Percentiles rank a stretch among this genome's conserved stretches.
Evolutionary conservation across 2,329 filamentous ascomycete species (phyloP).

Genomic region (Penicillium sp.): DNA sequence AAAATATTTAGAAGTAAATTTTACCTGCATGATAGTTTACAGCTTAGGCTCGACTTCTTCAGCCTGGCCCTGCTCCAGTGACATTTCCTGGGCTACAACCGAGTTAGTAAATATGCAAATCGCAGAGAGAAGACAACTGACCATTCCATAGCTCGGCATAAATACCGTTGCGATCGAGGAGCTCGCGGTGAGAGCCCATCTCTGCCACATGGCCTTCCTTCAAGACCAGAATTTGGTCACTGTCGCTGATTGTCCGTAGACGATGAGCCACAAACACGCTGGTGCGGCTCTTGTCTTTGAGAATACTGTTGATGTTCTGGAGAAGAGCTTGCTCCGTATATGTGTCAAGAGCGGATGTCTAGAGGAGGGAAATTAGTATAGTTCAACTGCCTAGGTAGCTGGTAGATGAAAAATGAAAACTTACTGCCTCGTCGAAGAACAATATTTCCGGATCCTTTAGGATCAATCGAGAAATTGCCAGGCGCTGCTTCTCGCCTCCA

Average conservation of each 20-base stretch:
- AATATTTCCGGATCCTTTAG: conserved; percentile 86
- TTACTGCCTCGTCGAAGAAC: conserved; percentile 87
- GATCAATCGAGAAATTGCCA: conserved; percentile 79
- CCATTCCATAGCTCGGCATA: conserved; percentile 91
- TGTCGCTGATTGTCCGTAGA: conserved; percentile 88
- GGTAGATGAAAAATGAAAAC: conserved; percentile 24
- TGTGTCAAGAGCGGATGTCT: conserved; percentile 84
- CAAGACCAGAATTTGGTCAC: conserved; percentile 88
- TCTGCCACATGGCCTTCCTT: conserved; percentile 83
- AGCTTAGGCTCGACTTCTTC: conserved; percentile 1
- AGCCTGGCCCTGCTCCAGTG: conserved; percentile 29
- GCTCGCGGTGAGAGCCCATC: conserved; percentile 78
- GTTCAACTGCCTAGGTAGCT: neutral
- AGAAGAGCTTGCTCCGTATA: conserved; percentile 90
- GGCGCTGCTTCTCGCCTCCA: conserved; percentile 86
- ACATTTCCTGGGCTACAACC: conserved; percentile 60
- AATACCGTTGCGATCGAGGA: conserved; percentile 70
- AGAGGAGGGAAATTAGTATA: neutral
- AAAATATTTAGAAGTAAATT: neutral
- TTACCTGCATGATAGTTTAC: neutral
- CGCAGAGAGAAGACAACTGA: conserved; percentile 48
- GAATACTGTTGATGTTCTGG: conserved; percentile 86
- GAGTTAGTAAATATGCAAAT: neutral
- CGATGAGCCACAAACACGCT: conserved; percentile 95
- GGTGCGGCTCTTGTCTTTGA: conserved; percentile 82